Percentiles rank a stretch among this genome's conserved stretches.
phyloP scores from a whole-genome alignment of 2,329 filamentous ascomycete genomes.

The Fusarium euwallaceae region DNA sequence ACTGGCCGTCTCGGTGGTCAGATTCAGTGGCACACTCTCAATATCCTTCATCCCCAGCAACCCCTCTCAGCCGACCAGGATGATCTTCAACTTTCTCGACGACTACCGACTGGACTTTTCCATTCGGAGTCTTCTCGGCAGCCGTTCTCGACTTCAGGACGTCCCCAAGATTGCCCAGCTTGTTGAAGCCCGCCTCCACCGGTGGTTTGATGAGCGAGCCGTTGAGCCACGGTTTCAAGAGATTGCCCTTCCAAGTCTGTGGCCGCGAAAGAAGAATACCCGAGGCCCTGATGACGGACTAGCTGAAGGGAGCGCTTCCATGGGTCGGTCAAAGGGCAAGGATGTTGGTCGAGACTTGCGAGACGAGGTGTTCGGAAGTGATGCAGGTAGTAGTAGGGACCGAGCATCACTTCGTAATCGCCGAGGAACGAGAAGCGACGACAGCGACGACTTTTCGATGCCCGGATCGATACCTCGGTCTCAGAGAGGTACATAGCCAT shows the following conservation, averaged over 20 bases:
- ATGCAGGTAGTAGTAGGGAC: constrained; percentile 57
- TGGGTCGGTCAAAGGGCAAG: constrained; percentile 66
- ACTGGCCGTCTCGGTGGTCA: constrained; percentile 88
- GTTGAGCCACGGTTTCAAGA: constrained; percentile 91
- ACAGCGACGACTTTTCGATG: constrained; percentile 59
- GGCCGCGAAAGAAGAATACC: constrained; percentile 88
- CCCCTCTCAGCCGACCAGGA: constrained; percentile 81
- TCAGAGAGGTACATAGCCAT: constrained; percentile 42
- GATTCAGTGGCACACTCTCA: constrained; percentile 94
- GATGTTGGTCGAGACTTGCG: constrained; percentile 65
- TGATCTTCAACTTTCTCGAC: constrained; percentile 94
- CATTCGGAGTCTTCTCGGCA: constrained; percentile 83
- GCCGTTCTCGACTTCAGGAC: constrained; percentile 83
- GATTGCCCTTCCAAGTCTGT: constrained; percentile 84
- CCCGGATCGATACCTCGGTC: constrained; percentile 61
- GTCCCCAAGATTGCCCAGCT: constrained; percentile 91
- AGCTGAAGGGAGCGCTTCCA: constrained; percentile 60
- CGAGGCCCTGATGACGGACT: constrained; percentile 75
- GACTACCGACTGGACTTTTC: constrained; percentile 89
- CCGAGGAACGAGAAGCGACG: constrained; percentile 51
- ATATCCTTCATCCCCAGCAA: constrained; percentile 91
- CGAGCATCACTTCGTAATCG: constrained; percentile 56
- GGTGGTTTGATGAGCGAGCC: constrained; percentile 89
- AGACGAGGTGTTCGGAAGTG: constrained; percentile 64
- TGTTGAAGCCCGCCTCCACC: constrained; percentile 82